These are phyloP conservation scores for Penicillium roqueforti DNA, from an alignment of 495 filamentous ascomycete species.

Conservation along the genomic window DNA sequence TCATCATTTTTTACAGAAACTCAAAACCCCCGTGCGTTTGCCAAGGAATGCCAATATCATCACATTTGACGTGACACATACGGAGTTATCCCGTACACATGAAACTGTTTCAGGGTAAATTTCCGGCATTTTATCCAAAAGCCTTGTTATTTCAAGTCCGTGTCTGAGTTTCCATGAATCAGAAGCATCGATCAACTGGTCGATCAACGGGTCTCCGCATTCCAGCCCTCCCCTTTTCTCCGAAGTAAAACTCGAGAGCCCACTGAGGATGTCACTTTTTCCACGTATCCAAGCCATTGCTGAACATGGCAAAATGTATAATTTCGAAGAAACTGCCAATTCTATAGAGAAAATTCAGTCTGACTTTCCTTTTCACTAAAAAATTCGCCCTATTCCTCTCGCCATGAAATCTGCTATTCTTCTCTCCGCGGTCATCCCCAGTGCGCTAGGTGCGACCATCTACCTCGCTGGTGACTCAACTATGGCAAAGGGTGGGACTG, in stretches of 20 bases:
- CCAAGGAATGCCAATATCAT: no score
- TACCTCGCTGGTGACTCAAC: slow-evolving; percentile 58
- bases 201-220: slow-evolving; percentile 4
- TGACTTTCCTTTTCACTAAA: neutral
- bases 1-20: neutral
- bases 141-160: neutral
- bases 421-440: slow-evolving; percentile 23
- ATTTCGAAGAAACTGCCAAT: neutral
- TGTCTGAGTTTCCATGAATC: slow-evolving; percentile 18
- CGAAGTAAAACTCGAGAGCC: slow-evolving; percentile 8
- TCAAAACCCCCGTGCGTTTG: no score
- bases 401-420: slow-evolving; percentile 26
- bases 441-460: slow-evolving; percentile 33
- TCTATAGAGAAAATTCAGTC: neutral
- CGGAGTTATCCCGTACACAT: neutral
- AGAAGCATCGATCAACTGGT: slow-evolving; percentile 3
- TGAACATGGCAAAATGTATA: neutral
- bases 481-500: slow-evolving; percentile 45
- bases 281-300: slow-evolving; percentile 15
- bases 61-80: no score
- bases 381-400: slow-evolving; percentile 1
- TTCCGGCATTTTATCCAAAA: neutral
- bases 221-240: slow-evolving; percentile 7
- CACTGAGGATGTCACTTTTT: slow-evolving; percentile 9
- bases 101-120: neutral